These are phyloP conservation scores for Berkeleyomyces rouxiae DNA, from an alignment of 2,329 filamentous ascomycete species.

Conservation along the genomic window DNA sequence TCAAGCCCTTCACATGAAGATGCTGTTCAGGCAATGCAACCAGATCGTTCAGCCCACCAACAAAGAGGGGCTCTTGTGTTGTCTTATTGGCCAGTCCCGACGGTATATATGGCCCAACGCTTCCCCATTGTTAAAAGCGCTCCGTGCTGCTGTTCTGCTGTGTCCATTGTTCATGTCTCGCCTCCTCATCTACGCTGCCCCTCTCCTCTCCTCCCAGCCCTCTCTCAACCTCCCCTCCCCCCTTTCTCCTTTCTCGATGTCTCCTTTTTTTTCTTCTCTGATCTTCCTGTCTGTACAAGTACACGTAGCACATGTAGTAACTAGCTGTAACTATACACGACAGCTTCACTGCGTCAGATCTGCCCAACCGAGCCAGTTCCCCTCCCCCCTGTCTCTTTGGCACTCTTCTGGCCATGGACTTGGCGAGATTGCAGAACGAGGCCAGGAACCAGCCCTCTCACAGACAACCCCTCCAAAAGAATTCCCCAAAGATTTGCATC, in stretches of 20 bases:
- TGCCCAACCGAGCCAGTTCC: neutral
- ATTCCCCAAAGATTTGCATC: neutral
- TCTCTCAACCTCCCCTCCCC: neutral
- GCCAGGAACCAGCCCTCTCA: neutral
- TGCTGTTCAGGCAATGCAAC: too few relatives aligned
- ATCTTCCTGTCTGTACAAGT: neutral
- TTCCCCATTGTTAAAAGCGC: too few relatives aligned
- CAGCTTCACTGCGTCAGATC: neutral
- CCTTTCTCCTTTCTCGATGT: neutral
- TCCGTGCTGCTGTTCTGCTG: neutral
- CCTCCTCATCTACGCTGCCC: neutral
- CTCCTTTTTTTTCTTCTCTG: neutral
- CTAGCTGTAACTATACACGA: too few relatives aligned
- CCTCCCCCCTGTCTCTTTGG: neutral
- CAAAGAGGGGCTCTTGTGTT: neutral
- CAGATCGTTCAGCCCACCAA: neutral
- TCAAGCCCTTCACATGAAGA: too few relatives aligned
- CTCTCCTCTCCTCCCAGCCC: neutral
- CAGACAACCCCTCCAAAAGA: neutral
- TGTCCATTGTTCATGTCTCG: neutral
- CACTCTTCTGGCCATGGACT: neutral
- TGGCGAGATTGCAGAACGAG: neutral
- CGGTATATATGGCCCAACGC: too few relatives aligned
- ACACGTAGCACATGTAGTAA: too few relatives aligned
- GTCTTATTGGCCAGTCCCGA: neutral